These are phyloP conservation scores for Verbascum thapsus DNA, from an alignment of 257 asterid genomes.

Conservation along the genomic window DNA sequence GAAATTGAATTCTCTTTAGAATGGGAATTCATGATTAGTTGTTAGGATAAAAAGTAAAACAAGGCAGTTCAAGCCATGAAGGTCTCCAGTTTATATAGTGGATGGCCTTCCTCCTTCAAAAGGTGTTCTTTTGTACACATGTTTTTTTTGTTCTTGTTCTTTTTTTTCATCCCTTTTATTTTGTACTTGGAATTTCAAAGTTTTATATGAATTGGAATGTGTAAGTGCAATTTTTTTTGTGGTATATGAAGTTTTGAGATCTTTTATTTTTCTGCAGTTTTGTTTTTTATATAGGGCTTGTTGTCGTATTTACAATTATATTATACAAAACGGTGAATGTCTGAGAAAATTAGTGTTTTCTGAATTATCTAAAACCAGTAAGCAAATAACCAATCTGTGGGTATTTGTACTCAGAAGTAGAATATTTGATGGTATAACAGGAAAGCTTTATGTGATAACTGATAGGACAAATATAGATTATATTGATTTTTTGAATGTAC, in stretches of 20 bases:
- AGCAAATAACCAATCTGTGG: no score
- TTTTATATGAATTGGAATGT: constrained; percentile 40
- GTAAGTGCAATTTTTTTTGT: constrained; percentile 36
- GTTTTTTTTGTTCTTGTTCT: neutral
- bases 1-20: constrained; percentile 33
- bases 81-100: constrained; percentile 31
- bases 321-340: no score
- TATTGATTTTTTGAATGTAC: no score
- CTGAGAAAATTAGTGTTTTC: no score
- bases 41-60: constrained; percentile 28
- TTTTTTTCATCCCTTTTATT: neutral
- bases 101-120: constrained; percentile 31
- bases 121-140: constrained; percentile 32
- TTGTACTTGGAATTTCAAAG: constrained; percentile 28
- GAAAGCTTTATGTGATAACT: no score
- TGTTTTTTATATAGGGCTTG: neutral
- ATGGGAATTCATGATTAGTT: constrained; percentile 34
- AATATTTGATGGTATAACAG: no score
- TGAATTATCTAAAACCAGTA: no score
- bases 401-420: no score
- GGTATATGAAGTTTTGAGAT: constrained; percentile 23
- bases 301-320: neutral
- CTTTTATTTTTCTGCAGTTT: neutral
- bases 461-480: no score
- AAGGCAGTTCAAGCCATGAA: constrained; percentile 28